A percentile compares a stretch with the other conserved stretches of the same genome.
These are phyloP conservation scores for Bigelowiella natans DNA, from an alignment of 78 protist genomes.

Conservation along the genomic window DNA sequence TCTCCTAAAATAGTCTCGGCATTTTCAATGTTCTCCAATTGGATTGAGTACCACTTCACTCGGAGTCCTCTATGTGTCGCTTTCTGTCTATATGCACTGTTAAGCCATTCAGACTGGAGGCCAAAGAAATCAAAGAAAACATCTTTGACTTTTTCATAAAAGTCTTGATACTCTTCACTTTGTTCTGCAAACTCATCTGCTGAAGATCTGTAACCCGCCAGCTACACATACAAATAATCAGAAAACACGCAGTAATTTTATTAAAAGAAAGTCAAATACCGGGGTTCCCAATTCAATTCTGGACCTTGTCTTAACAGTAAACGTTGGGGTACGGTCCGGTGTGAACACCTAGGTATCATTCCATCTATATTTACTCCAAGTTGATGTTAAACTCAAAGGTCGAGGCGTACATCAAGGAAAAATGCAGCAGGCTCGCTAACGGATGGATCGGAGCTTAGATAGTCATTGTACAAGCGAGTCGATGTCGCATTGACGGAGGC, in stretches of 20 bases:
- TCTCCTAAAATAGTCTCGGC: neutral
- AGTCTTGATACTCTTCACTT: too few relatives aligned
- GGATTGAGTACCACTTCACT: too few relatives aligned
- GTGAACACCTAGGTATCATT: neutral
- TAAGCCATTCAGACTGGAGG: neutral
- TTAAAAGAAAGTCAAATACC: too few relatives aligned
- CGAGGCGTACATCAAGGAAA: neutral
- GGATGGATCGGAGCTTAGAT: neutral
- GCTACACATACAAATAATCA: neutral
- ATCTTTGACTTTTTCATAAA: neutral
- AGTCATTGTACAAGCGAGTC: neutral
- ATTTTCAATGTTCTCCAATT: neutral
- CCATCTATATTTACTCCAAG: neutral
- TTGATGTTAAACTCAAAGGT: neutral
- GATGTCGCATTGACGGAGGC: neutral
- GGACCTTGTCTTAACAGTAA: too few relatives aligned
- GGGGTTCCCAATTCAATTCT: too few relatives aligned
- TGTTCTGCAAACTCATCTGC: too few relatives aligned
- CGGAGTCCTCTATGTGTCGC: too few relatives aligned
- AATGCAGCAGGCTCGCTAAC: neutral
- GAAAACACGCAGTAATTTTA: too few relatives aligned
- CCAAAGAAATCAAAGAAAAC: neutral
- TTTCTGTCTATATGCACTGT: neutral
- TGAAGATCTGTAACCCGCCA: too few relatives aligned
- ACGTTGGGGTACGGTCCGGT: too few relatives aligned